Conservation (phyloP, 1,284 basidiomycete species). For the Ustilago loliicola region DNA sequence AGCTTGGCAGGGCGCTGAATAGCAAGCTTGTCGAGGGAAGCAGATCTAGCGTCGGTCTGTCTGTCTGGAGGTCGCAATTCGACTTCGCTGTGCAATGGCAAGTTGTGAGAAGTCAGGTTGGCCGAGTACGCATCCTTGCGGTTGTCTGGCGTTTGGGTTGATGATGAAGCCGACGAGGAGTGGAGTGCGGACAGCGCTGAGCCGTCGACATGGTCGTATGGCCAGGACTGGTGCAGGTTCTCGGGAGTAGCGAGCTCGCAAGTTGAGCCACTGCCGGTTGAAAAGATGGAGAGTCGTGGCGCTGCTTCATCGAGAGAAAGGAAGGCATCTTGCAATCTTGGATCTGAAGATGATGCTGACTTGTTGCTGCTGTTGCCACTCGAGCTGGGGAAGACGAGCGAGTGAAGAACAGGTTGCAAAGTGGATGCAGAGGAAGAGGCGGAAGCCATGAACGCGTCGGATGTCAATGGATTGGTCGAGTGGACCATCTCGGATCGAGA, state of each 20-base stretch:
- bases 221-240: constrained; percentile 35
- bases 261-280: constrained; percentile 43
- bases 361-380: background rate
- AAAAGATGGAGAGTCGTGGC: constrained; percentile 58
- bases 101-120: too few relatives aligned
- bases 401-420: constrained; percentile 26
- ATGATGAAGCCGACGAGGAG: constrained; percentile 4
- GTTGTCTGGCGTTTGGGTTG: background rate
- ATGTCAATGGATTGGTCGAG: background rate
- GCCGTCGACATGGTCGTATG: constrained; percentile 17
- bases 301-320: constrained; percentile 23
- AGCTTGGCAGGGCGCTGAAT: constrained; percentile 45
- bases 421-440: constrained; percentile 17
- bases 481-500: background rate
- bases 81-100: background rate
- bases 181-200: constrained; percentile 26
- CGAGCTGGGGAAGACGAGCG: constrained; percentile 22
- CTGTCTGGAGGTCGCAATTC: constrained; percentile 19
- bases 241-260: constrained; percentile 57
- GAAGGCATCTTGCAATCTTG: constrained; percentile 4
- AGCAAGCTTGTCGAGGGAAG: constrained; percentile 26
- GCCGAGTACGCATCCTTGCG: background rate
- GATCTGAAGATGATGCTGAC: background rate
- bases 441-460: background rate
- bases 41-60: constrained; percentile 11